Base-by-base conservation (phyloP, 2,329 filamentous ascomycete species). In the Alternaria burnsii region DNA sequence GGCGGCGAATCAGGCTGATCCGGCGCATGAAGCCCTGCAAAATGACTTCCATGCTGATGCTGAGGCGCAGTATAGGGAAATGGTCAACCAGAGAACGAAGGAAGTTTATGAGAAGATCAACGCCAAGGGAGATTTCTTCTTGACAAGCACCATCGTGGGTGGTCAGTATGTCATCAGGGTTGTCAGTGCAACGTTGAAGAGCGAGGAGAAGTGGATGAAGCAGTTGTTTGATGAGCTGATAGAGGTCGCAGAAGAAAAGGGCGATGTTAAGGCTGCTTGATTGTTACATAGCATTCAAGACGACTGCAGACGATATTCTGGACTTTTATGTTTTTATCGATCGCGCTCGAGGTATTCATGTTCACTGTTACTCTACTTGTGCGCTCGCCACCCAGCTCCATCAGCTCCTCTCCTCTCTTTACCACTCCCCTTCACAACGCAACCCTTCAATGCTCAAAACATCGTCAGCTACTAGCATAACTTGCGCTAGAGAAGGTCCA, bases 131-230 rank as follows among this genome's bases (percentile, higher is more conserved):
- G 88, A 92, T 77, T 91, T 97, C 57, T 97, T 92, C 78, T 81
- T 97, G 24, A 97, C 93, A 0, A 90, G 88, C 42, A 91, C 89
- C 1, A 86, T 93, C 5, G 84, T 97, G 12, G 87, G 87, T 9
- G 91, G 88, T 1, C 83, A 88, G 20, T 92, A 92, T 77, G 89
- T 91, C 2, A 96, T 98, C 62, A 85, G 94, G 0, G 87, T 97
- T 38, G 90, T 94, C 22, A 93, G 91, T 58, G 89, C 87, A 0
- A 91, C 91, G 69, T 82, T 86, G 24, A 82, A 87, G 41, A 87
- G 89, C 0, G 89, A 94, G 76, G 89, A 92, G 78, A 86, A 87
- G 72, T 90, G 92, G 76, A 80, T 97, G 4, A 82, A 87, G 62
- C 84, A 84, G 62, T 88, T 93, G 1, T 97, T 96, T 82, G 87